Evolutionary conservation across 2,329 filamentous ascomycete species (phyloP).

Genomic region (Colletotrichum scovillei): DNA sequence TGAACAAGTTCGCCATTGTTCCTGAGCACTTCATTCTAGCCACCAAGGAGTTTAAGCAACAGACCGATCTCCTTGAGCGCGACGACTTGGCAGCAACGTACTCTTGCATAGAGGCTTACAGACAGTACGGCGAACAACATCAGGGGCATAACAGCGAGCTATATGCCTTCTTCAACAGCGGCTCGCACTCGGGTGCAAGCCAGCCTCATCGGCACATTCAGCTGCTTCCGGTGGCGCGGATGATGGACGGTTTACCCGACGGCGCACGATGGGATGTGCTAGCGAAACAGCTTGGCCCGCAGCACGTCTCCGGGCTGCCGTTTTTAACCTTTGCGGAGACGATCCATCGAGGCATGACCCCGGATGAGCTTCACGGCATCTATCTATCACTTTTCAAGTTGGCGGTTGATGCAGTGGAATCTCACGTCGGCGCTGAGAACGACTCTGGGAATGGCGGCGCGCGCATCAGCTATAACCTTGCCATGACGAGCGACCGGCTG

Average conservation of each 20-base stretch:
- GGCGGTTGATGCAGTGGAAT: slow-evolving; percentile 53
- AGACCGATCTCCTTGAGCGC: slow-evolving; percentile 71
- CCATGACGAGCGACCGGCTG: slow-evolving; percentile 65
- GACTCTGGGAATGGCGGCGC: slow-evolving; percentile 53
- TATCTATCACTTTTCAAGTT: slow-evolving; percentile 62
- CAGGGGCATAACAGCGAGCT: slow-evolving; percentile 50
- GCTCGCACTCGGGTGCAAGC: slow-evolving; percentile 74
- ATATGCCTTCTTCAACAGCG: slow-evolving; percentile 78
- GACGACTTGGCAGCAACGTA: slow-evolving; percentile 71
- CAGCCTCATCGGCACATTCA: slow-evolving; percentile 80
- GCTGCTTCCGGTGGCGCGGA: slow-evolving; percentile 73
- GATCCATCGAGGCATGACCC: slow-evolving; percentile 48
- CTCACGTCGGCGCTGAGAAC: slow-evolving; percentile 19
- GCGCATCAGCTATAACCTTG: slow-evolving; percentile 73
- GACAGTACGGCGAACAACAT: slow-evolving; percentile 40
- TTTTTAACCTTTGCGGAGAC: slow-evolving; percentile 57
- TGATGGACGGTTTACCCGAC: slow-evolving; percentile 63
- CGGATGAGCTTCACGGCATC: slow-evolving; percentile 49
- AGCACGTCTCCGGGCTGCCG: slow-evolving; percentile 44
- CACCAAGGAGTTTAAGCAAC: slow-evolving; percentile 71
- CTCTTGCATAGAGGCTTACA: slow-evolving; percentile 70
- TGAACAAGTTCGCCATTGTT: slow-evolving; percentile 82
- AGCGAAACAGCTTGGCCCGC: slow-evolving; percentile 50
- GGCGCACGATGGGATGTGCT: slow-evolving; percentile 61
- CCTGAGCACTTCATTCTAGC: slow-evolving; percentile 78